Percentiles rank a stretch among this genome's conserved stretches.
Conservation (phyloP, 192 early-diverging fungal species). For the Thamnidium elegans region DNA sequence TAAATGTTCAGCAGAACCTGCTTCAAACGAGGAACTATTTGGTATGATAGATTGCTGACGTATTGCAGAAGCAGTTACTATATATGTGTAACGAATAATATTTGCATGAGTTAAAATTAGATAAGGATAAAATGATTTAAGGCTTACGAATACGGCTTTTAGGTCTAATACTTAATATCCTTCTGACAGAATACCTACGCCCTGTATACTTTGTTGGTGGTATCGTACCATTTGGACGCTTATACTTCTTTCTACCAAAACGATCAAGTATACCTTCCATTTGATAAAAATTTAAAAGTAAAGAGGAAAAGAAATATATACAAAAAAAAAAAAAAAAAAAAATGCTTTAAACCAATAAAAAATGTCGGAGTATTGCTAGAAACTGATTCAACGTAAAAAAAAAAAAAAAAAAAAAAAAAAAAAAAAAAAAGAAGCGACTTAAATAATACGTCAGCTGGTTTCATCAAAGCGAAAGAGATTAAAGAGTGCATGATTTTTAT, state of each 20-base stretch:
- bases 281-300: not conserved
- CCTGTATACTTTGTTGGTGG: not conserved
- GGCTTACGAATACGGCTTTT: not conserved
- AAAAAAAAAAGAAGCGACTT: no score
- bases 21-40: constrained; percentile 7
- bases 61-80: not conserved
- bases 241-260: not conserved
- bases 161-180: not conserved
- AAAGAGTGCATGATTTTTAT: no score
- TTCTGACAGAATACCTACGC: not conserved
- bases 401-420: no score
- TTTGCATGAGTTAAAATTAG: not conserved
- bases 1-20: not conserved
- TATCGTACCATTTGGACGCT: not conserved
- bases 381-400: no score
- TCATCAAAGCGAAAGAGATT: no score
- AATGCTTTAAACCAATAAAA: no score
- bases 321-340: no score
- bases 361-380: no score
- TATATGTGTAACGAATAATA: not conserved
- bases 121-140: no score
- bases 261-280: constrained; percentile 10
- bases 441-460: no score
- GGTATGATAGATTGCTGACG: constrained; percentile 1
- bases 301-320: no score